These are phyloP conservation scores for Aspergillus transmontanensis DNA, from an alignment of 2,329 filamentous ascomycete genomes.

Conservation along the genomic window DNA sequence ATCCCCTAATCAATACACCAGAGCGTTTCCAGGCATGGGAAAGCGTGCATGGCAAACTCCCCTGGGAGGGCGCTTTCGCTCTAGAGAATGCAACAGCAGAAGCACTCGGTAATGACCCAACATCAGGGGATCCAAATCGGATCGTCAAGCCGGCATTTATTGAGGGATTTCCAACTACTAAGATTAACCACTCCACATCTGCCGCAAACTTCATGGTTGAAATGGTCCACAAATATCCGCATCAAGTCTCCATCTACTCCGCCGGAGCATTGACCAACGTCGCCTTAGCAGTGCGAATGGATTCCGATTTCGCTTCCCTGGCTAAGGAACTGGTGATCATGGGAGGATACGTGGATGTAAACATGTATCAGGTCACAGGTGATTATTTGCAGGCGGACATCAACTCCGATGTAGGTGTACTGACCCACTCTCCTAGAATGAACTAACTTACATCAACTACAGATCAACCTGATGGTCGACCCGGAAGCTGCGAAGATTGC, in stretches of 20 bases:
- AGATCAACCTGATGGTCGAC: constrained; percentile 56
- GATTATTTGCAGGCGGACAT: constrained; percentile 28
- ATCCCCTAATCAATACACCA: constrained; percentile 51
- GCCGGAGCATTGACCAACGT: constrained; percentile 54
- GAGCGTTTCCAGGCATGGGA: constrained; percentile 50
- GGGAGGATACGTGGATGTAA: constrained; percentile 53
- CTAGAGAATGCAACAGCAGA: constrained; percentile 48
- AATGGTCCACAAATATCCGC: constrained; percentile 52
- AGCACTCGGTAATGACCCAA: constrained; percentile 48
- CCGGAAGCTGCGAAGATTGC: constrained; percentile 55
- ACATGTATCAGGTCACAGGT: constrained; percentile 36
- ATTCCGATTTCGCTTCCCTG: constrained; percentile 50
- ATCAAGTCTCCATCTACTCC: constrained; percentile 53
- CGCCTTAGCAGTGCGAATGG: constrained; percentile 50
- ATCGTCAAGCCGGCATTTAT: constrained; percentile 46
- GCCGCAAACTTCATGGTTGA: constrained; percentile 53
- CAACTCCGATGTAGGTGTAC: constrained; percentile 29
- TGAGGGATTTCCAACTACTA: constrained; percentile 52
- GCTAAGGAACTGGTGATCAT: constrained; percentile 54
- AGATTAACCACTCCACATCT: constrained; percentile 36
- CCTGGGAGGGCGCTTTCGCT: constrained; percentile 52
- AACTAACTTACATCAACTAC: constrained; percentile 27
- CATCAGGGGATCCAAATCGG: constrained; percentile 47
- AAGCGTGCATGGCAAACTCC: constrained; percentile 46
- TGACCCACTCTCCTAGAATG: constrained; percentile 5